Percentiles rank a stretch among this genome's conserved stretches.
These are phyloP conservation scores for Galerina marginata DNA, from an alignment of 768 basidiomycete species.

Conservation along the genomic window DNA sequence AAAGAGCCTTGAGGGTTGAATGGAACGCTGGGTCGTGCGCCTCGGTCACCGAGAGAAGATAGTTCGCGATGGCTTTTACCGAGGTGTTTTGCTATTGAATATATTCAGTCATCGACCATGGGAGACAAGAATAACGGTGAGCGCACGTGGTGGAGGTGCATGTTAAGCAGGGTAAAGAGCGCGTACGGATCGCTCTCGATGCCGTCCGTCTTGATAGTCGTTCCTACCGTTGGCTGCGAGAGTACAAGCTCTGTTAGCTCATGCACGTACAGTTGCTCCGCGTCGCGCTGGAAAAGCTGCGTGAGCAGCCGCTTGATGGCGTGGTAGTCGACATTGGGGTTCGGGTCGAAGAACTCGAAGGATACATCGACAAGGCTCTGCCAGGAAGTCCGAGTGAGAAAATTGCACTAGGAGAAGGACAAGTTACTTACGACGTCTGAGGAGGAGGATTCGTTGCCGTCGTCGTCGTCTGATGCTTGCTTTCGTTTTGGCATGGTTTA, in stretches of 20 bases:
- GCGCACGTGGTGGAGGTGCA: constrained; percentile 60
- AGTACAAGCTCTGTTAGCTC: constrained; percentile 83
- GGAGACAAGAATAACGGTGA: not conserved
- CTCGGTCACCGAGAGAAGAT: constrained; percentile 68
- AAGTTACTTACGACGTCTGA: constrained; percentile 28
- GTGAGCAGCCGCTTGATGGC: constrained; percentile 76
- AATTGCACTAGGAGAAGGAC: not conserved
- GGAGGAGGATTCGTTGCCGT: constrained; percentile 28
- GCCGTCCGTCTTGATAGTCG: constrained; percentile 92
- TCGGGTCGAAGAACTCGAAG: constrained; percentile 94
- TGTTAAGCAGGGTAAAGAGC: constrained; percentile 82
- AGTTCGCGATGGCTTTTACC: constrained; percentile 71
- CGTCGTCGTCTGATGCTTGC: constrained; percentile 28
- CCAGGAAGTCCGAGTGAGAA: constrained; percentile 11
- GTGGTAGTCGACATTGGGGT: constrained; percentile 82
- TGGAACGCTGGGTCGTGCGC: constrained; percentile 55
- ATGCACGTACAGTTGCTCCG: constrained; percentile 70
- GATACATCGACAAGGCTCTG: constrained; percentile 75
- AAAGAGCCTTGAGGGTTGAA: constrained; percentile 55
- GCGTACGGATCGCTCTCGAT: constrained; percentile 91
- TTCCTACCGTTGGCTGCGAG: constrained; percentile 76
- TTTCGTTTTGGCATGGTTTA: constrained; percentile 37
- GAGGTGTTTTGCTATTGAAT: constrained; percentile 67
- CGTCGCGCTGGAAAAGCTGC: constrained; percentile 78
- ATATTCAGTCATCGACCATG: not conserved